Base-by-base conservation (phyloP, 495 filamentous ascomycete species). In the Penicillium cataractarum region DNA sequence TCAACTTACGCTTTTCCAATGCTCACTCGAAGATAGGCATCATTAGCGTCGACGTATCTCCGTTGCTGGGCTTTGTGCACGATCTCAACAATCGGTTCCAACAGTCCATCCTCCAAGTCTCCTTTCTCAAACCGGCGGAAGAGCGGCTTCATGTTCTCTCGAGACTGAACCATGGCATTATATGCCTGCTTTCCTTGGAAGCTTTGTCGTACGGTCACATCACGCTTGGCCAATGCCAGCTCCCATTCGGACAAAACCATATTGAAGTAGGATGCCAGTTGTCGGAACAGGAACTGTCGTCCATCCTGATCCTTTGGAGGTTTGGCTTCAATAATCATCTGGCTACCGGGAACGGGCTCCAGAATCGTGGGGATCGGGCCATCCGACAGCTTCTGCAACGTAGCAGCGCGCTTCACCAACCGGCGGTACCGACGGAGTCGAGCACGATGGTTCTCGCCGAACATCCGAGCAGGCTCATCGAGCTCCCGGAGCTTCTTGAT, bases 21-120 rank as follows among this genome's bases (percentile, higher is more conserved):
- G 76, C 92, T 96, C 59, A 98, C 76, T 35, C 91, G 82, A 53
- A 99, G 76, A 73, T 98, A 99, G 1, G 92, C 92, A 72, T 99
- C 93, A 70, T 97, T 98, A 22, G 95, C 95, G 76, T 97, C 92
- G 37, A 99, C 96, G 72, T 98, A 99, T 67, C 91, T 82, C 57
- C 90, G 80, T 69, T 91, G 88, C 80, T 99, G 95, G 6, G 92
- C 92, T 24, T 93, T 92, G 63, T 87, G 80, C 17, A 97, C 93
- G 66, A 99, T 98, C 78, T 97, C 94, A n/a, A 94, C 87, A 10
- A 99, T 82, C 12, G 93, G 91, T 63, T 88, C 87, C 19, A 98
- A 79, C 27, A 99, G 83, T 13, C 85, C 86, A 59, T 91, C 87
- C 56, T 92, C 89, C 6, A 98, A 71, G 39, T 93, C 91, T 3